phyloP scores from a whole-genome alignment of 768 basidiomycete species.

The Agaricus subrufescens region DNA sequence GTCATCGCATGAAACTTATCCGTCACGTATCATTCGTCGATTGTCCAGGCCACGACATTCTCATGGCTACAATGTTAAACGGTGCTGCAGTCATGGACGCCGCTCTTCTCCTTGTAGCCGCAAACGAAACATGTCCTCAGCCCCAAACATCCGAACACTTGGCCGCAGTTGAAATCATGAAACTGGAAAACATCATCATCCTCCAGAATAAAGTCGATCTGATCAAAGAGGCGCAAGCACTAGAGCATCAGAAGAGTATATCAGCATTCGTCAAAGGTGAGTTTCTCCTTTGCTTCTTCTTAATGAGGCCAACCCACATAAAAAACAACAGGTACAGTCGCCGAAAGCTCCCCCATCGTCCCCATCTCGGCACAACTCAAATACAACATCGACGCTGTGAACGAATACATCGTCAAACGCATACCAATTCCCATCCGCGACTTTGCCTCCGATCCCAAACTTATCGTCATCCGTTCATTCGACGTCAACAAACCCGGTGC shows the following conservation, averaged over 20 bases:
- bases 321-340: constrained; percentile 79
- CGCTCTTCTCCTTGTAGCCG: constrained; percentile 90
- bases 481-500: constrained; percentile 99
- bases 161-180: constrained; percentile 99
- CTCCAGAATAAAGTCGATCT: constrained; percentile 98
- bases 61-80: constrained; percentile 99
- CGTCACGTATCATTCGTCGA: constrained; percentile 99
- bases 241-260: constrained; percentile 97
- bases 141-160: constrained; percentile 99
- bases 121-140: constrained; percentile 98
- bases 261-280: constrained; percentile 90
- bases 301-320: neutral
- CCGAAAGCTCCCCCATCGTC: constrained; percentile 95
- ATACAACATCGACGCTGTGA: constrained; percentile 99
- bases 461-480: constrained; percentile 98
- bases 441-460: constrained; percentile 85
- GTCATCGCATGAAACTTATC: constrained; percentile 83
- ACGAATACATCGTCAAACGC: constrained; percentile 95
- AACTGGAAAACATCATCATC: constrained; percentile 95
- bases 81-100: constrained; percentile 99
- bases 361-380: constrained; percentile 98
- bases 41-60: constrained; percentile 96
- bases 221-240: constrained; percentile 90
- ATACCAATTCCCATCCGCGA: constrained; percentile 94
- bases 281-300: constrained; percentile 12